phyloP scores from a whole-genome alignment of 106 monocot species.

The Dactylorhiza incarnata region DNA sequence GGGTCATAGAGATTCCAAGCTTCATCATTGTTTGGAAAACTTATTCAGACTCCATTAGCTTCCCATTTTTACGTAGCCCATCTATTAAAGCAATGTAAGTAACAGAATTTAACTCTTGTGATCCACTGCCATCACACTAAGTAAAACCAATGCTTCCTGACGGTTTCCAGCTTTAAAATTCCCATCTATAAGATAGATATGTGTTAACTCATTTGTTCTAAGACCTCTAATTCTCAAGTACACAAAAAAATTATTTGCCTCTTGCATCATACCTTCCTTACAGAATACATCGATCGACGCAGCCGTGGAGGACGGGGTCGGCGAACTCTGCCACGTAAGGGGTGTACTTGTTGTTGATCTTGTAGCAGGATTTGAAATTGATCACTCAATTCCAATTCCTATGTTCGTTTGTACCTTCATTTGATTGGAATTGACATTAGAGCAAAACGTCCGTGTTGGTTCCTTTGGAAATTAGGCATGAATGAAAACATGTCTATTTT shows the following conservation, averaged over 20 bases:
- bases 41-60: constrained; percentile 58
- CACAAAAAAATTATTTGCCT: constrained; percentile 65
- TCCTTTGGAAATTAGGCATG: too few relatives aligned
- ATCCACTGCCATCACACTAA: constrained; percentile 54
- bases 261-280: constrained; percentile 61
- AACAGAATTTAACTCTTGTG: constrained; percentile 50
- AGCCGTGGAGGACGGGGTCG: too few relatives aligned
- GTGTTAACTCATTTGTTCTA: constrained; percentile 69
- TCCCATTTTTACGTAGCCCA: constrained; percentile 69
- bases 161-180: constrained; percentile 55
- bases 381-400: too few relatives aligned
- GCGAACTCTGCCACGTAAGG: too few relatives aligned
- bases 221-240: constrained; percentile 67
- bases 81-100: constrained; percentile 68
- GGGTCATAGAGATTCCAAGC: constrained; percentile 37
- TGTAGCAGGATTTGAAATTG: too few relatives aligned
- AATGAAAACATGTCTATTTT: too few relatives aligned
- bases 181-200: constrained; percentile 70
- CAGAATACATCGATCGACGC: constrained; percentile 75
- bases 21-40: constrained; percentile 48
- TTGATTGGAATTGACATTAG: too few relatives aligned
- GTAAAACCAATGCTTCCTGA: constrained; percentile 43
- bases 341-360: too few relatives aligned
- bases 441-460: too few relatives aligned
- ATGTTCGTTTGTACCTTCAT: too few relatives aligned